Conservation (phyloP, 306 rosid species). For the Hippophae rhamnoides region DNA sequence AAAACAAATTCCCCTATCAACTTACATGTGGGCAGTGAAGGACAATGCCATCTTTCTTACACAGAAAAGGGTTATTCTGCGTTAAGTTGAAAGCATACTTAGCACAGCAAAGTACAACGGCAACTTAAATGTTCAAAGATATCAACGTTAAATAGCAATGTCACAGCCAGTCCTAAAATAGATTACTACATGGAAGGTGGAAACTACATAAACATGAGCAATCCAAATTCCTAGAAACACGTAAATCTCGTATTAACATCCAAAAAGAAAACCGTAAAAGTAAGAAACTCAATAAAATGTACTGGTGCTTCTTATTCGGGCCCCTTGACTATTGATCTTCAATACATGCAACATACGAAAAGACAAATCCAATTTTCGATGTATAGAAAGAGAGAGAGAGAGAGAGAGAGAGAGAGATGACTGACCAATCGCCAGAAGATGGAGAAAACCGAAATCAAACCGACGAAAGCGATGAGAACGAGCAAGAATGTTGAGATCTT, state of each 20-base stretch:
- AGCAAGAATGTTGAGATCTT: constrained; percentile 54
- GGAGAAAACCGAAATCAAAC: constrained; percentile 40
- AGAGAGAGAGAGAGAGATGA: background rate
- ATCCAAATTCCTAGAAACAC: no score
- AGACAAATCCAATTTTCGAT: background rate
- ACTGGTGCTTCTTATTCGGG: no score
- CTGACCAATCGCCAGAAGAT: constrained; percentile 54
- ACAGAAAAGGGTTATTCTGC: constrained; percentile 86
- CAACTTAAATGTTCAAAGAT: constrained; percentile 5
- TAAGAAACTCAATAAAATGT: no score
- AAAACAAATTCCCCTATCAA: constrained; percentile 16
- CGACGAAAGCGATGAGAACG: constrained; percentile 37
- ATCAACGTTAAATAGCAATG: background rate
- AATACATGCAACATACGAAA: background rate
- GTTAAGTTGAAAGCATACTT: constrained; percentile 9
- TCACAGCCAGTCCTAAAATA: no score
- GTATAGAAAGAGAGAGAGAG: background rate
- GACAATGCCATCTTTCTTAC: constrained; percentile 80
- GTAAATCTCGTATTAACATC: no score
- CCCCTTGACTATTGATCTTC: no score
- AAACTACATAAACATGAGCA: no score
- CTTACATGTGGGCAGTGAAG: constrained; percentile 95
- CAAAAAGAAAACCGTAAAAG: no score
- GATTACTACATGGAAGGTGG: no score
- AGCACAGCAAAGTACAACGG: constrained; percentile 2